phyloP scores from a whole-genome alignment of 2,329 filamentous ascomycete species.

The Colletotrichum filicis region DNA sequence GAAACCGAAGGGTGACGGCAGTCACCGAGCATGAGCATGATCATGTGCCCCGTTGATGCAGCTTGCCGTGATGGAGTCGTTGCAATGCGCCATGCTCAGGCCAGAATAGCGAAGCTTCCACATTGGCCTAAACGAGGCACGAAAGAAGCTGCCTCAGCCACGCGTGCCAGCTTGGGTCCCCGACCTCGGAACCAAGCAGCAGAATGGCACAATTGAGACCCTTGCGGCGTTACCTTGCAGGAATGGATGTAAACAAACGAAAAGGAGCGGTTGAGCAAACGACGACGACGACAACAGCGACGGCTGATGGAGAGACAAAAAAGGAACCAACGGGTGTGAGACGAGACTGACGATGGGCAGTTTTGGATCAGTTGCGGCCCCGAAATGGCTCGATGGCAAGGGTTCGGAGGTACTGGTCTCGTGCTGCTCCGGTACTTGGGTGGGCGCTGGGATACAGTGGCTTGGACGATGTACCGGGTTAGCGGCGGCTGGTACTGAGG shows the following conservation, averaged over 20 bases:
- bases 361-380: conserved; percentile 23
- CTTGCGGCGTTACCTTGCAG: background rate
- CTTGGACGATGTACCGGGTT: conserved; percentile 22
- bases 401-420: conserved; percentile 17
- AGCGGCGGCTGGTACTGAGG: conserved; percentile 29
- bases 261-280: conserved; percentile 18
- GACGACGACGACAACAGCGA: background rate
- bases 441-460: background rate
- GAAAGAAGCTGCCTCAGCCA: conserved; percentile 8
- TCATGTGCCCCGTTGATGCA: conserved; percentile 20
- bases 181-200: conserved; percentile 22
- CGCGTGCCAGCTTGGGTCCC: background rate
- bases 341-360: conserved; percentile 32
- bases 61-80: conserved; percentile 23
- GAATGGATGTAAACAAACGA: background rate
- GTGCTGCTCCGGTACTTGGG: conserved; percentile 31
- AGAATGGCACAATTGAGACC: background rate
- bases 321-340: conserved; percentile 17
- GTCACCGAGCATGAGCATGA: conserved; percentile 23
- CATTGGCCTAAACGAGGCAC: conserved; percentile 10
- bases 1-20: background rate
- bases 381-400: conserved; percentile 32
- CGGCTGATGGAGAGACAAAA: background rate
- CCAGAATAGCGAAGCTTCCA: conserved; percentile 1
- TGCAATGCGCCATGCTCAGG: conserved; percentile 17